A percentile compares a stretch with the other conserved stretches of the same genome.
Evolutionary conservation across 1,139 yeast genomes (phyloP).

Genomic region (Casaregolazyma lundiana): DNA sequence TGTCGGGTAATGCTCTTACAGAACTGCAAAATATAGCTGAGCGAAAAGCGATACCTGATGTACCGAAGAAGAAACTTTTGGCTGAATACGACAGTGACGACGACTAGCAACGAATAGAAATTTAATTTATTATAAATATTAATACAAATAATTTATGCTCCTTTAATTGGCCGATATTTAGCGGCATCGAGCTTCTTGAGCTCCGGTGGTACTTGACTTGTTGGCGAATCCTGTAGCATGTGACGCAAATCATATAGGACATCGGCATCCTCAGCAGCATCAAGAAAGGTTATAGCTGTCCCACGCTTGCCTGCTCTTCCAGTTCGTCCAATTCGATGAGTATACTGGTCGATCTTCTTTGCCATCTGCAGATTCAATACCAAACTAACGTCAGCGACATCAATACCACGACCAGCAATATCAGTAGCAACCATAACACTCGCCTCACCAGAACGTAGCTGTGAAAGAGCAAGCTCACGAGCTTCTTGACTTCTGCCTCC

Average conservation of each 20-base stretch:
- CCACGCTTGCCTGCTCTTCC: constrained; percentile 91
- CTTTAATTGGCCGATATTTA: constrained; percentile 4
- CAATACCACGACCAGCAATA: constrained; percentile 84
- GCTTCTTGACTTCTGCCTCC: constrained; percentile 87
- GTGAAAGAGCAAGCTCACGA: constrained; percentile 70
- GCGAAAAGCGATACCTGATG: not conserved
- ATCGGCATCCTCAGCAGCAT: constrained; percentile 52
- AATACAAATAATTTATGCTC: not conserved
- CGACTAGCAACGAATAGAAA: constrained; percentile 2
- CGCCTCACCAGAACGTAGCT: constrained; percentile 56
- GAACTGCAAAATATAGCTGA: constrained; percentile 4
- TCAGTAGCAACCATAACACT: constrained; percentile 84
- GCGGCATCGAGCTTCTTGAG: constrained; percentile 12
- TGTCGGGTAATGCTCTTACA: constrained; percentile 6
- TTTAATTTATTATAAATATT: not conserved
- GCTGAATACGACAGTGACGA: constrained; percentile 12
- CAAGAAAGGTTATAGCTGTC: constrained; percentile 64
- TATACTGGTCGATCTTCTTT: constrained; percentile 69
- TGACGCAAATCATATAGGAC: constrained; percentile 50
- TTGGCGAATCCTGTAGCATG: constrained; percentile 45
- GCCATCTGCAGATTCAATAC: constrained; percentile 88
- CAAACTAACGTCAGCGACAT: constrained; percentile 75
- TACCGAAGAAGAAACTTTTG: not conserved
- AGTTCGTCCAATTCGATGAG: constrained; percentile 93
- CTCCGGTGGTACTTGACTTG: constrained; percentile 35